phyloP scores from a whole-genome alignment of 345 rosid species.

The Eucalyptus paniculata region DNA sequence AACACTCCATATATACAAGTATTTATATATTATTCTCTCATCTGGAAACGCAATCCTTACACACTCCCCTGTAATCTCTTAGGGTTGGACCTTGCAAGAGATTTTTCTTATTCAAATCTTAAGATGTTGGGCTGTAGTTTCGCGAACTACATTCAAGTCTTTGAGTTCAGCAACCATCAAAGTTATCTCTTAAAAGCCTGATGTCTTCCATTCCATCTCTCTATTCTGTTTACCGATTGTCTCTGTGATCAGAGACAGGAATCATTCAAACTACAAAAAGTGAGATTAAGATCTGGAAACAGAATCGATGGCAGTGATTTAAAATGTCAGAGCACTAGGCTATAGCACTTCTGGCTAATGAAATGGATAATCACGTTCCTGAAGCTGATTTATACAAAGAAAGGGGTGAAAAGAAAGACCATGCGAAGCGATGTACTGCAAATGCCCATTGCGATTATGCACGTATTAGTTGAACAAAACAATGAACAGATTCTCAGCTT shows the following conservation, averaged over 20 bases:
- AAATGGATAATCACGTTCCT: background rate
- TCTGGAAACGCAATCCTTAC: background rate
- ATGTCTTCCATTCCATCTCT: background rate
- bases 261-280: background rate
- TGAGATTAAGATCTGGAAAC: background rate
- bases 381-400: background rate
- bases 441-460: background rate
- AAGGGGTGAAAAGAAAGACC: background rate
- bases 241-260: background rate
- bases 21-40: background rate
- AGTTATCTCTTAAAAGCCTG: background rate
- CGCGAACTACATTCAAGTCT: background rate
- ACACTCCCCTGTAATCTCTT: background rate
- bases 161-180: background rate
- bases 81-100: background rate
- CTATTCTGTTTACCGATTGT: background rate
- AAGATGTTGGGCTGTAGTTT: background rate
- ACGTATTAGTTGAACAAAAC: background rate
- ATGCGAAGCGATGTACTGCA: background rate
- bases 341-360: background rate
- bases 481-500: background rate
- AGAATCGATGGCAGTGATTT: background rate
- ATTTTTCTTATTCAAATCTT: background rate
- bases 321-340: background rate
- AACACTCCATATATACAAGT: background rate